Evolutionary conservation across 2,329 filamentous ascomycete species (phyloP).

Genomic region (Hypoxylon sp.): DNA sequence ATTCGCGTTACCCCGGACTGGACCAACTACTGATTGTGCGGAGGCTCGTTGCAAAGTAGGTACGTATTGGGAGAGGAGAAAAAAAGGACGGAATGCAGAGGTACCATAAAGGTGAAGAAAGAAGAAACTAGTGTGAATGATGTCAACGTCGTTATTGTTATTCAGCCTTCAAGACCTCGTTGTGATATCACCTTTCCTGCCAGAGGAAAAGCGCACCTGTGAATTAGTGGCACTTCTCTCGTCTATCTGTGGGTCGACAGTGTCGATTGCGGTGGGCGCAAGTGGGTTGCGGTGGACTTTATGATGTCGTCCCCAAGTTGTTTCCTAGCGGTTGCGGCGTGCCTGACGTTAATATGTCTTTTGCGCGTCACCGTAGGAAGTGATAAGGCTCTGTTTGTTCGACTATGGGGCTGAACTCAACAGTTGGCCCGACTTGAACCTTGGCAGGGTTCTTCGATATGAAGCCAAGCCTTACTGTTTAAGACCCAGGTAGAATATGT

Average conservation of each 20-base stretch:
- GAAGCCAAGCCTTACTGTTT: slow-evolving; percentile 36
- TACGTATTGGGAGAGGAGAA: neutral
- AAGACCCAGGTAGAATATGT: slow-evolving; percentile 16
- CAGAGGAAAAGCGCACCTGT: slow-evolving; percentile 20
- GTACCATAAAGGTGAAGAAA: slow-evolving; percentile 10
- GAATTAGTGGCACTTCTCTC: slow-evolving; percentile 35
- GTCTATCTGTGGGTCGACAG: slow-evolving; percentile 39
- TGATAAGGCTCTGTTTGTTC: slow-evolving; percentile 35
- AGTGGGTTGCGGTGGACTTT: slow-evolving; percentile 37
- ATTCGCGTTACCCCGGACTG: slow-evolving; percentile 20
- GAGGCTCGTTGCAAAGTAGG: neutral
- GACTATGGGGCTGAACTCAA: slow-evolving; percentile 35
- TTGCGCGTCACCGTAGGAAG: slow-evolving; percentile 29
- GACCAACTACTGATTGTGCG: slow-evolving; percentile 14
- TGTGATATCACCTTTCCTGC: slow-evolving; percentile 43
- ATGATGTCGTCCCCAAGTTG: slow-evolving; percentile 41
- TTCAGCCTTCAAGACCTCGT: slow-evolving; percentile 2
- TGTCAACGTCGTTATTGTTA: slow-evolving; percentile 22
- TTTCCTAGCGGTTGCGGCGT: slow-evolving; percentile 38
- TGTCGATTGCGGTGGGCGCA: slow-evolving; percentile 34
- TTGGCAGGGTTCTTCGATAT: slow-evolving; percentile 40
- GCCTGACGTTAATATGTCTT: slow-evolving; percentile 38
- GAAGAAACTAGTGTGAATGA: slow-evolving; percentile 16
- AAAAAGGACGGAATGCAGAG: neutral
- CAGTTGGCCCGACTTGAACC: slow-evolving; percentile 36